phyloP scores from a whole-genome alignment of 148 eudicot genomes.

The Vaccinium corymbosum region DNA sequence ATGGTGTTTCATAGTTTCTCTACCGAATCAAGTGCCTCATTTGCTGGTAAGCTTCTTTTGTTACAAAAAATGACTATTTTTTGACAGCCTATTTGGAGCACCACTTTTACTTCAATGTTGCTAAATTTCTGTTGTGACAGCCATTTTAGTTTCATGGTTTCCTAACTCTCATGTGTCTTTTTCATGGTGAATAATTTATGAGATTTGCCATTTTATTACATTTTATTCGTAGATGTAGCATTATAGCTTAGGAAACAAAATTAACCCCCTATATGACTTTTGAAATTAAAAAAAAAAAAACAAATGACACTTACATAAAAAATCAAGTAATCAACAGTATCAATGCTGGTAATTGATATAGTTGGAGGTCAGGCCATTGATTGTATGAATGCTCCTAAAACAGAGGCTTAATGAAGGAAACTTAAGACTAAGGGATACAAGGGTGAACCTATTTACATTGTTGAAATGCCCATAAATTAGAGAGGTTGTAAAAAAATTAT shows the following conservation, averaged over 20 bases:
- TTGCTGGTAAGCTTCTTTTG: constrained; percentile 20
- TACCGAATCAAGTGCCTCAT: constrained; percentile 2
- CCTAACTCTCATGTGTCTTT: background rate
- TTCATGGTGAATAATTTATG: background rate
- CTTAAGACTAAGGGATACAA: background rate
- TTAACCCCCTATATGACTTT: background rate
- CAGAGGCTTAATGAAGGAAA: background rate
- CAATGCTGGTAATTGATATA: too few species aligned
- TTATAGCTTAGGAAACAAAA: background rate
- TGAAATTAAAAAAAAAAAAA: background rate
- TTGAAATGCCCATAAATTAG: background rate
- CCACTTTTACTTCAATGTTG: too few species aligned
- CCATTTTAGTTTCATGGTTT: too few species aligned
- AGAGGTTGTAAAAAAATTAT: background rate
- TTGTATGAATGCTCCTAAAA: background rate
- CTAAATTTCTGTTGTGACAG: too few species aligned
- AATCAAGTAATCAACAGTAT: too few species aligned
- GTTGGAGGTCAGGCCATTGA: too few species aligned
- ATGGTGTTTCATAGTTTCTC: constrained; percentile 24
- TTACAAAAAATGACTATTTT: too few species aligned
- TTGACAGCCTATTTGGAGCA: too few species aligned
- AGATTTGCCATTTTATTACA: background rate
- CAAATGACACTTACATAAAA: background rate
- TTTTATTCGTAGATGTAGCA: background rate
- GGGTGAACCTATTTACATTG: background rate